These are phyloP conservation scores for Spinellus fusiger DNA, from an alignment of 192 early-diverging fungal species.

Conservation along the genomic window DNA sequence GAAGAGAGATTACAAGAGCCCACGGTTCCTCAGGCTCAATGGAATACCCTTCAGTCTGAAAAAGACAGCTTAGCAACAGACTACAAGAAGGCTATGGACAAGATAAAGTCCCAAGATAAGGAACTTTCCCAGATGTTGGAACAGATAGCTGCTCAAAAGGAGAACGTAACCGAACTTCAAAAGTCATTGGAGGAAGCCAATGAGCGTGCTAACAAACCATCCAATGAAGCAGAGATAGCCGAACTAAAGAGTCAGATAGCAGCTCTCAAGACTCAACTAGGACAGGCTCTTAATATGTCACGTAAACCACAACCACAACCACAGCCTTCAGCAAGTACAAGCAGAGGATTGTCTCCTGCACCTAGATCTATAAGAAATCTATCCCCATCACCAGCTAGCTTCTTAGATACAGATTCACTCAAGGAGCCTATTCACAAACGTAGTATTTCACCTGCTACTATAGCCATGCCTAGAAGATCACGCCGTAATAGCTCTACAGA, in stretches of 20 bases:
- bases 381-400: slow-evolving; percentile 5
- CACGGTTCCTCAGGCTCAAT: slow-evolving; percentile 43
- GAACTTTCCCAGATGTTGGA: slow-evolving; percentile 54
- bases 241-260: slow-evolving; percentile 73
- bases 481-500: slow-evolving; percentile 43
- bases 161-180: slow-evolving; percentile 57
- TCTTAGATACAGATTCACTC: slow-evolving; percentile 5
- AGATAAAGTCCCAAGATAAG: slow-evolving; percentile 54
- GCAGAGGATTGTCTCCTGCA: slow-evolving; percentile 16
- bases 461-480: slow-evolving; percentile 6
- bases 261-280: slow-evolving; percentile 65
- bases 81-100: slow-evolving; percentile 49
- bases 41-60: slow-evolving; percentile 51
- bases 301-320: slow-evolving; percentile 27
- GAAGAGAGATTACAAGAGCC: slow-evolving; percentile 45
- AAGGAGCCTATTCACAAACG: not conserved
- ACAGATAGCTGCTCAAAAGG: slow-evolving; percentile 51
- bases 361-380: slow-evolving; percentile 8
- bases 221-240: slow-evolving; percentile 55
- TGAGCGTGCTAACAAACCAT: slow-evolving; percentile 33
- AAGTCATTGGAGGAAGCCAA: slow-evolving; percentile 29
- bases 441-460: slow-evolving; percentile 13
- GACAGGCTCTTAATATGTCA: slow-evolving; percentile 51
- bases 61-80: slow-evolving; percentile 55
- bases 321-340: slow-evolving; percentile 13